Evolutionary conservation across 495 filamentous ascomycete genomes (phyloP).

Genomic region (Hypoxylon fragiforme): DNA sequence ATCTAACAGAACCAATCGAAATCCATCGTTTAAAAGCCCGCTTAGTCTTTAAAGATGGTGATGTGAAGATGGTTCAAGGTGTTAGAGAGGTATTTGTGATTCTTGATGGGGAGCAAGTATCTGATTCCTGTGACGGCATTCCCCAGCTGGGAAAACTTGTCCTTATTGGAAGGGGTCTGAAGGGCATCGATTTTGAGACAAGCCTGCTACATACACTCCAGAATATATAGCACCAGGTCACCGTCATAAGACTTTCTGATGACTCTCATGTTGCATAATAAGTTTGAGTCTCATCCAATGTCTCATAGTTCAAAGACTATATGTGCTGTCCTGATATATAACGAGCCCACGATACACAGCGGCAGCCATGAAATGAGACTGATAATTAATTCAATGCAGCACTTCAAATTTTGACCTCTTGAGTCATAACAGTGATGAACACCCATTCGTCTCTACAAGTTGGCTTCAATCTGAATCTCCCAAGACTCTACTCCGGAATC

Average conservation of each 20-base stretch:
- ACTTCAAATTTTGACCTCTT: no score
- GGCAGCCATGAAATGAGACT: no score
- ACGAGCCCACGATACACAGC: no score
- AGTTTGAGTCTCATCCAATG: no score
- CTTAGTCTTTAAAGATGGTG: conserved; percentile 62
- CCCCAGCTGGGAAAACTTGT: conserved; percentile 68
- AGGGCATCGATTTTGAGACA: conserved; percentile 47
- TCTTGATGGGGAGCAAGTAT: conserved; percentile 58
- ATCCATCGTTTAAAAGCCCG: conserved; percentile 88
- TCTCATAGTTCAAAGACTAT: no score
- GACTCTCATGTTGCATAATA: no score
- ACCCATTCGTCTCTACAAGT: no score
- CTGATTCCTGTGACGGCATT: conserved; percentile 11
- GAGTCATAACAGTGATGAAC: no score
- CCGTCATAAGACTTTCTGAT: not conserved
- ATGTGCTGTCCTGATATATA: no score
- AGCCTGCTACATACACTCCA: conserved; percentile 39
- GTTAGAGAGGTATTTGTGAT: conserved; percentile 95
- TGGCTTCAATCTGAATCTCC: no score
- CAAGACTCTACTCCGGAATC: no score
- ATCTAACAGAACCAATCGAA: conserved; percentile 53
- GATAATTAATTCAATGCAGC: no score
- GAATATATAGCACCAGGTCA: conserved; percentile 5
- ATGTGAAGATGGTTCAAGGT: conserved; percentile 79
- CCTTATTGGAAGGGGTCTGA: conserved; percentile 73